These are phyloP conservation scores for Rhodotorula sp. DNA, from an alignment of 1,284 basidiomycete genomes.

Conservation along the genomic window DNA sequence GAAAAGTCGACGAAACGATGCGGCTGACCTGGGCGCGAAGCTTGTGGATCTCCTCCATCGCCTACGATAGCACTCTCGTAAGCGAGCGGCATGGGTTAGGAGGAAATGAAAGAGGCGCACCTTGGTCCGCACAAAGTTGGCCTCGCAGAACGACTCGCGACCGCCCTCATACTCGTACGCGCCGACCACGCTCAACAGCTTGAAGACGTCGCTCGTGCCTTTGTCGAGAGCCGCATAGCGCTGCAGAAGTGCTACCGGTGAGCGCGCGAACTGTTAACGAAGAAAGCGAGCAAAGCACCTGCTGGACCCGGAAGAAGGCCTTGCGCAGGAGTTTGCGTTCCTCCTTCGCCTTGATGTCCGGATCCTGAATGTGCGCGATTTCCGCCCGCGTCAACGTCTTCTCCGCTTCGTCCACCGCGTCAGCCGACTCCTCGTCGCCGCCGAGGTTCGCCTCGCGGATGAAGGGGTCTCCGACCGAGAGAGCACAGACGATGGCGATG, in stretches of 20 bases:
- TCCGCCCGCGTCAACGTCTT: slow-evolving; percentile 51
- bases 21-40: slow-evolving; percentile 83
- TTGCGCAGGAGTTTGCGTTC: slow-evolving; percentile 62
- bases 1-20: slow-evolving; percentile 72
- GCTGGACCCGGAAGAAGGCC: slow-evolving; percentile 74
- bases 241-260: slow-evolving; percentile 51
- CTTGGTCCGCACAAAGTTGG: slow-evolving; percentile 90
- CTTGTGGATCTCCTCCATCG: slow-evolving; percentile 99
- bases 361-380: slow-evolving; percentile 59
- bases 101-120: slow-evolving; percentile 52
- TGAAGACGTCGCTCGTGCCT: slow-evolving; percentile 84
- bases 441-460: slow-evolving; percentile 71
- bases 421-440: slow-evolving; percentile 52
- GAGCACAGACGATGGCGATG: slow-evolving; percentile 82
- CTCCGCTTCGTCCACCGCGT: slow-evolving; percentile 48
- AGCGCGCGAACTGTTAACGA: background rate
- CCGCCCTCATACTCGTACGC: slow-evolving; percentile 91
- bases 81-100: background rate
- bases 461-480: slow-evolving; percentile 96
- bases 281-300: slow-evolving; percentile 55
- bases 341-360: slow-evolving; percentile 66
- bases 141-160: slow-evolving; percentile 72
- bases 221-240: slow-evolving; percentile 76
- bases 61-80: slow-evolving; percentile 54
- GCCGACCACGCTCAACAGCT: slow-evolving; percentile 84